Percentiles rank a stretch among this genome's conserved stretches.
Evolutionary conservation across 306 rosid species (phyloP).

Genomic region (Styphnolobium japonicum): DNA sequence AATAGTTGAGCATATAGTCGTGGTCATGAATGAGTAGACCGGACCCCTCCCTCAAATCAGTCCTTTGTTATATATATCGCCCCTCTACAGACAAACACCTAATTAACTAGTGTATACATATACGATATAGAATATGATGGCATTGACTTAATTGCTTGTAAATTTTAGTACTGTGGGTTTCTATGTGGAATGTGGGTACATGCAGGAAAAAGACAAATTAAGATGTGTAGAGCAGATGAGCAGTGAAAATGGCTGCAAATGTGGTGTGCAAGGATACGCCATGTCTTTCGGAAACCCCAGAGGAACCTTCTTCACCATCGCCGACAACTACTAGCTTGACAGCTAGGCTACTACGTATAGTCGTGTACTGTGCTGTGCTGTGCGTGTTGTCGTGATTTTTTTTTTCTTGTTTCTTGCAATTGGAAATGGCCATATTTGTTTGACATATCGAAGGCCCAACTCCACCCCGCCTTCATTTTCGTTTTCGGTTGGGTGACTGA

Average conservation of each 20-base stretch:
- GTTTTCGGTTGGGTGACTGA: neutral
- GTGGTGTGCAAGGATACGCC: neutral
- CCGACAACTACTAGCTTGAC: constrained; percentile 11
- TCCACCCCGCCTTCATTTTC: neutral
- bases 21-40: neutral
- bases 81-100: neutral
- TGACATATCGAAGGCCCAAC: neutral
- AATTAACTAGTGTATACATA: neutral
- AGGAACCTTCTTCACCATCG: constrained; percentile 46
- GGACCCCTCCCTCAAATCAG: neutral
- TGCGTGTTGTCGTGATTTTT: neutral
- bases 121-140: neutral
- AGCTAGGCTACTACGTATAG: neutral
- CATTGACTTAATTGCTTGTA: neutral
- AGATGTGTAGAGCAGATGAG: constrained; percentile 14
- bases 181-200: neutral
- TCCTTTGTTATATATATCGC: no score
- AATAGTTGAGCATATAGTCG: no score
- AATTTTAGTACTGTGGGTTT: neutral
- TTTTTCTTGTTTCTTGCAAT: neutral
- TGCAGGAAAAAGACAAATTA: neutral
- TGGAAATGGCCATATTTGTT: neutral
- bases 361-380: no score
- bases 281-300: constrained; percentile 23
- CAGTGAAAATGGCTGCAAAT: constrained; percentile 21